Percentiles rank a stretch among this genome's conserved stretches.
Evolutionary conservation across 108 stramenopile species (phyloP).

Genomic region (Nitzschia sp.): DNA sequence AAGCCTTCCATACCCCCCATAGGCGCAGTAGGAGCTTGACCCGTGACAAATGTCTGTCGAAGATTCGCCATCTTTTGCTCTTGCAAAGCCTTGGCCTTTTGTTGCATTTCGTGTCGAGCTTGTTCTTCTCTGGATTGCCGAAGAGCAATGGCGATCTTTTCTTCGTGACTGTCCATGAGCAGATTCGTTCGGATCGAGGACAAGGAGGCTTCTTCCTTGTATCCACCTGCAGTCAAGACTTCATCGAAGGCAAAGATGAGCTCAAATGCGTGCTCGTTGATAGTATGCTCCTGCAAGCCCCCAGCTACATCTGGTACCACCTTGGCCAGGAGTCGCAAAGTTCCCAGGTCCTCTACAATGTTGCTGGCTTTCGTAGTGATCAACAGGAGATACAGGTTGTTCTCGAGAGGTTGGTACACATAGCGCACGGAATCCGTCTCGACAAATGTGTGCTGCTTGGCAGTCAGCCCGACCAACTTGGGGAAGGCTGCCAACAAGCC

Average conservation of each 20-base stretch:
- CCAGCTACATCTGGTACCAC: slow-evolving; percentile 97
- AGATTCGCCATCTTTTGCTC: slow-evolving; percentile 78
- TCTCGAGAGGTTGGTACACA: slow-evolving; percentile 98
- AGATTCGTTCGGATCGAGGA: slow-evolving; percentile 90
- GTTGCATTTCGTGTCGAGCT: slow-evolving; percentile 86
- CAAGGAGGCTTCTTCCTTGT: slow-evolving; percentile 93
- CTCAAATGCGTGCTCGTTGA: slow-evolving; percentile 93
- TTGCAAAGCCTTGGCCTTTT: slow-evolving; percentile 90
- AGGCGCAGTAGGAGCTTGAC: slow-evolving; percentile 49
- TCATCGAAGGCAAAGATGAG: slow-evolving; percentile 99
- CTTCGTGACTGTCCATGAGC: slow-evolving; percentile 99
- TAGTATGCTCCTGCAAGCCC: slow-evolving; percentile 87
- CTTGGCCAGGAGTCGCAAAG: slow-evolving; percentile 95
- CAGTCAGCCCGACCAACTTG: slow-evolving; percentile 88
- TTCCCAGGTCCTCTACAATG: slow-evolving; percentile 98
- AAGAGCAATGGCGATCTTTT: slow-evolving; percentile 93
- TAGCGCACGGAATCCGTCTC: slow-evolving; percentile 99
- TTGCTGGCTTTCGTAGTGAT: slow-evolving; percentile 97
- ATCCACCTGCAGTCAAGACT: slow-evolving; percentile 96
- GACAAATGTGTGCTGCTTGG: slow-evolving; percentile 96
- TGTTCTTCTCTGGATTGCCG: slow-evolving; percentile 88
- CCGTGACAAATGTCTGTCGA: slow-evolving; percentile 70
- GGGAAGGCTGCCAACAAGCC: slow-evolving; percentile 99
- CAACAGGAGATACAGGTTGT: slow-evolving; percentile 89
- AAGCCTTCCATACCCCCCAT: slow-evolving; percentile 74